Percentiles rank a stretch among this genome's conserved stretches.
phyloP scores from a whole-genome alignment of 768 basidiomycete species.

The Trametes coccinea region DNA sequence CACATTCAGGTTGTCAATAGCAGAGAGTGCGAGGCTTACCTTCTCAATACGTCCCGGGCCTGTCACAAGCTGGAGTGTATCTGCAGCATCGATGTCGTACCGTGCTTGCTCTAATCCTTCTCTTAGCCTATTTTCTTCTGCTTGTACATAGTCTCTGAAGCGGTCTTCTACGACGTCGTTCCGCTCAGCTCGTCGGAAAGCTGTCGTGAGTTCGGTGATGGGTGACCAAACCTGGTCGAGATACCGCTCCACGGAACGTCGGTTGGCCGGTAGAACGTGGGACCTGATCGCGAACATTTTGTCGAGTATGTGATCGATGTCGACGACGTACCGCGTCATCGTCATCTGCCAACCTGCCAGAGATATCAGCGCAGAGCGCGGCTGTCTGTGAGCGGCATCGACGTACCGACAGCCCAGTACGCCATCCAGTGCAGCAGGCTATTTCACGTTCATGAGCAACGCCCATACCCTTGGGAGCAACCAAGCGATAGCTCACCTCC shows the following conservation, averaged over 20 bases:
- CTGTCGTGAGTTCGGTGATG: constrained; percentile 15
- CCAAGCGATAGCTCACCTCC: constrained; percentile 26
- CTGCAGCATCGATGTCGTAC: constrained; percentile 35
- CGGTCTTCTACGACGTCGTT: constrained; percentile 28
- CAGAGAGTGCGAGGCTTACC: constrained; percentile 20
- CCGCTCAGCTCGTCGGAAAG: constrained; percentile 20
- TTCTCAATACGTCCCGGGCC: constrained; percentile 39
- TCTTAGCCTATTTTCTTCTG: constrained; percentile 30
- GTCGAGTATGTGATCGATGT: constrained; percentile 17
- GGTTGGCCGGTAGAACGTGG: constrained; percentile 23
- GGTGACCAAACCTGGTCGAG: constrained; percentile 20
- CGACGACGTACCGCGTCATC: constrained; percentile 12
- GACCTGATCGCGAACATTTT: constrained; percentile 19
- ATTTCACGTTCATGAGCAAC: neutral
- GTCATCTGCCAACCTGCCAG: constrained; percentile 27
- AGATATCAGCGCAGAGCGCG: neutral
- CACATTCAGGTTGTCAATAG: neutral
- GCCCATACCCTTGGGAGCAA: neutral
- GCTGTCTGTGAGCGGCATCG: neutral
- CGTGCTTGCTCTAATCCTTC: constrained; percentile 30
- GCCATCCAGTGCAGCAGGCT: constrained; percentile 36
- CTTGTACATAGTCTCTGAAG: constrained; percentile 26
- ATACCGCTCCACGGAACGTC: constrained; percentile 29
- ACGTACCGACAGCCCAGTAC: constrained; percentile 36
- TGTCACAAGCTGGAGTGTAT: constrained; percentile 33